Percentiles rank a stretch among this genome's conserved stretches.
phyloP scores from a whole-genome alignment of 305 asterid genomes.

The Ajuga reptans region DNA sequence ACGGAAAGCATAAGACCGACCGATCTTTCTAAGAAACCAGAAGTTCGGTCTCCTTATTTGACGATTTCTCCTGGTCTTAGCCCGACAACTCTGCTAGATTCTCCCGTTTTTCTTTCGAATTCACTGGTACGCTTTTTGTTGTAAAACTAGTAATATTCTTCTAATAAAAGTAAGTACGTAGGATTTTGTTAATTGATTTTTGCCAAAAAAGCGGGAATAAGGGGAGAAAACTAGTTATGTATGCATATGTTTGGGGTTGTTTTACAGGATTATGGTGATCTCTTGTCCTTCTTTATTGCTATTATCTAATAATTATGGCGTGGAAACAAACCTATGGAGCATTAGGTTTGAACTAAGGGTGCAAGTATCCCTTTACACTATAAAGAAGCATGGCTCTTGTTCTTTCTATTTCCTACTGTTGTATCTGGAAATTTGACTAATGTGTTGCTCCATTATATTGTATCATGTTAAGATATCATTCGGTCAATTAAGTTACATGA shows the following conservation, averaged over 20 bases:
- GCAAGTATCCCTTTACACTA: neutral
- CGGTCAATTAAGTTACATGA: neutral
- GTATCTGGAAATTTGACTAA: neutral
- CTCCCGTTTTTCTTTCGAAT: conserved; percentile 80
- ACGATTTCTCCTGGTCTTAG: conserved; percentile 83
- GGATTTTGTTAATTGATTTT: neutral
- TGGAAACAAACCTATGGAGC: neutral
- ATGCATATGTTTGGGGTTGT: neutral
- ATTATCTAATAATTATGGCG: neutral
- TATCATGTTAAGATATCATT: neutral
- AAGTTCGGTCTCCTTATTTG: conserved; percentile 58
- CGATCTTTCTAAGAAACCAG: conserved; percentile 45
- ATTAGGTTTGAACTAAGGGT: neutral
- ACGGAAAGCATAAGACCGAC: conserved; percentile 60
- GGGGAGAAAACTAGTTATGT: neutral
- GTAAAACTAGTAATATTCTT: neutral
- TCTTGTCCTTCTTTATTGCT: neutral
- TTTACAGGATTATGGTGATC: neutral
- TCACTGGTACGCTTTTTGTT: conserved; percentile 44
- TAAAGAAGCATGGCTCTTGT: neutral
- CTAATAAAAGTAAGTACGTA: neutral
- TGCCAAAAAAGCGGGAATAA: neutral
- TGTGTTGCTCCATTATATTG: neutral
- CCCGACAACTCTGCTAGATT: conserved; percentile 77
- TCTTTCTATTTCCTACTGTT: neutral